phyloP scores from a whole-genome alignment of 169 alveolate species.

The Theileria equi region DNA sequence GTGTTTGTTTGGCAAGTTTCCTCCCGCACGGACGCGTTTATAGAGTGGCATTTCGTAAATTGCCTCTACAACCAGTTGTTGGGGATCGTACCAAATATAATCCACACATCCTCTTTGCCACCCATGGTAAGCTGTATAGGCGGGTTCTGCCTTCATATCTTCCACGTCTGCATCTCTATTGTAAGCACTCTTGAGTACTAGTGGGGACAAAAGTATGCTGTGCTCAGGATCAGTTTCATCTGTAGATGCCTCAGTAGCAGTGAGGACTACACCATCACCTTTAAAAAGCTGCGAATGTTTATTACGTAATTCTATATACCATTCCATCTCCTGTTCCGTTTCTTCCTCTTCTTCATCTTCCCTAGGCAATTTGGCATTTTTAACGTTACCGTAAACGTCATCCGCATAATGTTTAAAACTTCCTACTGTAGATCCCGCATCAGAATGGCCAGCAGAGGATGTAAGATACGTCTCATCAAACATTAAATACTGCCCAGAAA shows the following conservation, averaged over 20 bases:
- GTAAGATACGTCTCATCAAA: conserved; percentile 62
- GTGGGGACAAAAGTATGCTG: conserved; percentile 47
- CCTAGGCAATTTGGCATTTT: conserved; percentile 9
- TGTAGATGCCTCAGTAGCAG: not conserved
- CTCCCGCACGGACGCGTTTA: conserved; percentile 34
- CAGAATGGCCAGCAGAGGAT: conserved; percentile 32
- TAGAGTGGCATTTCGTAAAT: conserved; percentile 59
- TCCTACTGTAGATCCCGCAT: conserved; percentile 61
- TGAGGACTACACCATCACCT: not conserved
- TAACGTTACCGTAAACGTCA: conserved; percentile 38
- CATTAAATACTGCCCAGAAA: conserved; percentile 78
- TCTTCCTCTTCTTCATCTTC: too few relatives aligned
- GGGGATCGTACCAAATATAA: conserved; percentile 72
- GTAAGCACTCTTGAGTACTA: conserved; percentile 57
- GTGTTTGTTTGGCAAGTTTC: conserved; percentile 61
- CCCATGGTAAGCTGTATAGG: conserved; percentile 82
- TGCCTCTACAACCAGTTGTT: conserved; percentile 56
- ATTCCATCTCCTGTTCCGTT: too few relatives aligned
- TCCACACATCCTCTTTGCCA: conserved; percentile 82
- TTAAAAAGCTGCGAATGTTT: not conserved
- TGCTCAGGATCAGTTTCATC: not conserved
- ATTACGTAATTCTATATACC: not conserved
- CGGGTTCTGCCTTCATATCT: conserved; percentile 59
- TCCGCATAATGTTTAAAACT: conserved; percentile 37
- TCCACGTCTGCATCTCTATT: conserved; percentile 30